Conservation (phyloP, 2,329 filamentous ascomycete species). For the Curvularia sp. region DNA sequence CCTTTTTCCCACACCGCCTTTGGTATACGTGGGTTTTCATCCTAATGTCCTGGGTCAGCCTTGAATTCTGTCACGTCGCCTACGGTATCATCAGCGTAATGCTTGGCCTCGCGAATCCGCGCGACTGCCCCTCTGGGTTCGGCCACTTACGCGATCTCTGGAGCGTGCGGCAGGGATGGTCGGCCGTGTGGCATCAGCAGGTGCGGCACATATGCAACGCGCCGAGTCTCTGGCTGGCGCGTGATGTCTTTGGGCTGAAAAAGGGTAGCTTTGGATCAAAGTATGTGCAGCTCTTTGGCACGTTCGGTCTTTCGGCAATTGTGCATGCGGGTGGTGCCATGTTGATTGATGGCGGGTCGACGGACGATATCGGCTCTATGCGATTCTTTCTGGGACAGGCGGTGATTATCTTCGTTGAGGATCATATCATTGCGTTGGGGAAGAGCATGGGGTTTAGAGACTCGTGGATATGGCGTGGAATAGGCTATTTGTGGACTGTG, state of each 20-base stretch:
- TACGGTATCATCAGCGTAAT: conserved; percentile 28
- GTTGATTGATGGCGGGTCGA: conserved; percentile 17
- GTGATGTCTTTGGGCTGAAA: conserved; percentile 28
- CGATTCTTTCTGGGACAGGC: conserved; percentile 36
- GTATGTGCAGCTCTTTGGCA: conserved; percentile 40
- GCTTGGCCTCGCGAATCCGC: conserved; percentile 26
- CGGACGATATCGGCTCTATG: conserved; percentile 27
- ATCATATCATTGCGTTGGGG: conserved; percentile 37
- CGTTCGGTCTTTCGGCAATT: conserved; percentile 29
- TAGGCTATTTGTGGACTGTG: conserved; percentile 35
- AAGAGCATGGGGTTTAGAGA: conserved; percentile 29
- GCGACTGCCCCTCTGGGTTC: conserved; percentile 40
- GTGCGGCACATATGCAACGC: conserved; percentile 30
- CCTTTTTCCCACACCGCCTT: conserved; percentile 23
- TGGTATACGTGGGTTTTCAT: conserved; percentile 32
- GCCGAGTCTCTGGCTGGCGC: conserved; percentile 26
- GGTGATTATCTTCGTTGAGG: conserved; percentile 38
- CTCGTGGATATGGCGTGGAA: conserved; percentile 22
- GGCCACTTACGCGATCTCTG: conserved; percentile 26
- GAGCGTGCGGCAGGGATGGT: conserved; percentile 36
- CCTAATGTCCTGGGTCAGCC: conserved; percentile 23
- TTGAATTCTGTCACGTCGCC: conserved; percentile 26
- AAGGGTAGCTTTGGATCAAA: conserved; percentile 41
- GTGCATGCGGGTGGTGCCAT: conserved; percentile 32
- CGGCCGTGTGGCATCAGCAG: conserved; percentile 39